phyloP scores from a whole-genome alignment of 1,284 basidiomycete genomes.

The Puccinia triticina region DNA sequence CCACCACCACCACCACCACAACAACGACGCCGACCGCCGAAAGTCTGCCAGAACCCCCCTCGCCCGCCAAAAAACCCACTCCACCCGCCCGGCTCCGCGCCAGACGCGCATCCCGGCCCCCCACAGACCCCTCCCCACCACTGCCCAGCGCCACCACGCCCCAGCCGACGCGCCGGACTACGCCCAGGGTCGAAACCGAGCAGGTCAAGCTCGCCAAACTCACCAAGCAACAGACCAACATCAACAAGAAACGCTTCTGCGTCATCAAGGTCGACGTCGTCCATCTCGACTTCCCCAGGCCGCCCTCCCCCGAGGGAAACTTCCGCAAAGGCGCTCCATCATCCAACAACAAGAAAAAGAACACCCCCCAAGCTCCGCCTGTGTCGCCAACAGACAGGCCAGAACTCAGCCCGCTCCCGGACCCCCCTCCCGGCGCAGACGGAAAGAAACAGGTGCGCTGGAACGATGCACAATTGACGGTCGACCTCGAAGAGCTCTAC shows the following conservation, averaged over 20 bases:
- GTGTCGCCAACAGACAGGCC: background rate
- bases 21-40: background rate
- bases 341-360: background rate
- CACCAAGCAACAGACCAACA: constrained; percentile 1
- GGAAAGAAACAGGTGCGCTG: background rate
- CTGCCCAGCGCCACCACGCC: background rate
- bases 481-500: constrained; percentile 14
- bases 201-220: constrained; percentile 8
- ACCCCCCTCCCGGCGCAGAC: background rate
- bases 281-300: background rate
- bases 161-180: background rate
- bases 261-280: constrained; percentile 2
- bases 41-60: background rate
- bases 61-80: background rate
- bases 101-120: background rate
- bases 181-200: background rate
- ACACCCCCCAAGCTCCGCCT: background rate
- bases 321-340: background rate
- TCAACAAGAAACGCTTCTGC: constrained; percentile 14
- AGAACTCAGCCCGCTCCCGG: background rate
- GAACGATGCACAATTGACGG: background rate
- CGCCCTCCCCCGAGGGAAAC: constrained; percentile 1
- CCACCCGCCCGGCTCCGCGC: background rate
- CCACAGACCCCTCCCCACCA: background rate
- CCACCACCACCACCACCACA: background rate